Evolutionary conservation across 352 stramenopile genomes (phyloP).

Genomic region (Globisporangium solare): DNA sequence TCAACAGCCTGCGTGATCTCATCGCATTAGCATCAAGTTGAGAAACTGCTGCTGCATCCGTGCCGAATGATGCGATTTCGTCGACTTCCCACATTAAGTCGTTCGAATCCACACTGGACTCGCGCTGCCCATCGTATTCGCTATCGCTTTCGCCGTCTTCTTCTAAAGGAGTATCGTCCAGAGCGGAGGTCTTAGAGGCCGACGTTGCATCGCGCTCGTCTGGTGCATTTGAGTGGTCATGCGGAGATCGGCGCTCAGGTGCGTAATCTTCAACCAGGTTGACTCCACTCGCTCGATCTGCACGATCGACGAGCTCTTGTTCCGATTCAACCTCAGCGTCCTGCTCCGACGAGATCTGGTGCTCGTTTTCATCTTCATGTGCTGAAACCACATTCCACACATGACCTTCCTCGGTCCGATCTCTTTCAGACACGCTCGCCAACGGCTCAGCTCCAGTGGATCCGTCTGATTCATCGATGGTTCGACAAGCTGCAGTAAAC

Average conservation of each 20-base stretch:
- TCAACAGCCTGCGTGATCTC: not conserved
- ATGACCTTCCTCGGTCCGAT: not conserved
- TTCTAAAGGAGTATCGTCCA: not conserved
- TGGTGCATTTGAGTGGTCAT: no score
- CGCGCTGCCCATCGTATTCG: slow-evolving; percentile 7
- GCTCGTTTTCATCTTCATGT: no score
- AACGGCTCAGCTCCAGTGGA: not conserved
- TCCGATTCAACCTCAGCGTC: no score
- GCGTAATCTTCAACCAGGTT: no score
- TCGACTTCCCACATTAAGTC: slow-evolving; percentile 34
- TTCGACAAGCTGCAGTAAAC: no score
- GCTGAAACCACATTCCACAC: not conserved
- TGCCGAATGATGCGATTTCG: slow-evolving; percentile 15
- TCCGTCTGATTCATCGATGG: not conserved
- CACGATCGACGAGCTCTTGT: no score
- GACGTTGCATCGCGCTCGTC: no score
- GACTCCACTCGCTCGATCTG: no score
- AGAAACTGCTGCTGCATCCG: not conserved
- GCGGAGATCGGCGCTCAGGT: no score
- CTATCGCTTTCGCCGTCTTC: not conserved
- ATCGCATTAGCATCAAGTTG: no score
- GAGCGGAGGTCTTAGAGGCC: no score
- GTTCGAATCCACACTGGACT: slow-evolving; percentile 27
- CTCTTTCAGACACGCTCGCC: not conserved
- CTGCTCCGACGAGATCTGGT: no score